These are phyloP conservation scores for Isatis lusitanica DNA, from an alignment of 441 rosid genomes.

Conservation along the genomic window DNA sequence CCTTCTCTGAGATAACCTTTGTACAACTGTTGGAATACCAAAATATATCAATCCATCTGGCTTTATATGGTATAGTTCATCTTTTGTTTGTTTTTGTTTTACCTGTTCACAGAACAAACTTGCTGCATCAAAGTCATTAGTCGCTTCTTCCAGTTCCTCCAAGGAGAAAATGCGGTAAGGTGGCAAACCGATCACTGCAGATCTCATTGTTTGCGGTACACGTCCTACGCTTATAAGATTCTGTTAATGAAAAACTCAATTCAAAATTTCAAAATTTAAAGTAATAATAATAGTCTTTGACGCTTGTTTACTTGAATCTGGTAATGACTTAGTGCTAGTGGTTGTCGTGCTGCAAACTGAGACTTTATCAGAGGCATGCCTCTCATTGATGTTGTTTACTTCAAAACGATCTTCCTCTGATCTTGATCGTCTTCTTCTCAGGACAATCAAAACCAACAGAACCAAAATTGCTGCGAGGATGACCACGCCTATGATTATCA, in stretches of 20 bases:
- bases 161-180: constrained; percentile 64
- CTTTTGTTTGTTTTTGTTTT: constrained; percentile 18
- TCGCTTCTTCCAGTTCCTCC: constrained; percentile 90
- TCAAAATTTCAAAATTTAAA: constrained; percentile 5
- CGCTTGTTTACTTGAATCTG: constrained; percentile 57
- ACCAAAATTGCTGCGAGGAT: constrained; percentile 44
- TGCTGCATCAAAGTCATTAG: constrained; percentile 67
- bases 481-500: constrained; percentile 61
- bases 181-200: constrained; percentile 74
- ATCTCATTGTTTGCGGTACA: constrained; percentile 82
- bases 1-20: constrained; percentile 76
- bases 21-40: constrained; percentile 51
- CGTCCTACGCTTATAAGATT: constrained; percentile 48
- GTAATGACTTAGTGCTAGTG: constrained; percentile 51
- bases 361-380: constrained; percentile 48
- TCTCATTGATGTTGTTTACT: constrained; percentile 39
- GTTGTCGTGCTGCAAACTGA: constrained; percentile 56
- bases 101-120: constrained; percentile 77
- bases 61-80: not conserved
- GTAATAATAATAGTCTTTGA: not conserved
- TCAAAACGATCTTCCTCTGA: constrained; percentile 25
- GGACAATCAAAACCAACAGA: constrained; percentile 42
- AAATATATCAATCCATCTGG: not conserved
- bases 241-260: not conserved
- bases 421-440: constrained; percentile 58